Base-by-base conservation (phyloP, 2,329 filamentous ascomycete genomes). In the Trichoderma hamatum region DNA sequence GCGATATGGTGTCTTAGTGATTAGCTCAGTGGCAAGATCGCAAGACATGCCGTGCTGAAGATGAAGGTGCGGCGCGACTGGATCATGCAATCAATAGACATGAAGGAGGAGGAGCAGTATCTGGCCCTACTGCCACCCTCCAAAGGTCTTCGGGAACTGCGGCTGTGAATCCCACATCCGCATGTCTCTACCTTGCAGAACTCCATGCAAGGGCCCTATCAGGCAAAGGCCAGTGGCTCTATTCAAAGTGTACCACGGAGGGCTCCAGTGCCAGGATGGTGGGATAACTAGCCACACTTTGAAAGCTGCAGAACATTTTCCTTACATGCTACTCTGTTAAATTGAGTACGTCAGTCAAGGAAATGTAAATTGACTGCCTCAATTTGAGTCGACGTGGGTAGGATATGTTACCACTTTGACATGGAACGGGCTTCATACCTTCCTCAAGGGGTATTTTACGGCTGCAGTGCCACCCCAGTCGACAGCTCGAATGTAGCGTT, bases 401-500 rank as follows among this genome's bases (percentile, higher is more conserved):
- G 26, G 49, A 32, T 34, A 55, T 54, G 39, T 56, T 69, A 36
- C 66, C 66, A 32, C 36, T 61, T 62, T 49, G 56, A 51, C 34
- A 39, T 54, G 63, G 51, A 34, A 63, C 36, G 39, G 54, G 61
- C 54, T 64, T 52, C 34, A 70, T 67, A 73, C 71, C 71, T 72
- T 72, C 71, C 71, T 26, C 51, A 72, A 72, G 62, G 26, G 68
- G 70, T 51, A 60, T 61, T 64, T 60, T 13, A 51, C 21, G 26
- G 32, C 68, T 71, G 72, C 72, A 71, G 66, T 71, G 56, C 54
- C 30, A 70, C 69, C 52, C 69, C 67, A 58, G 43, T 34, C 32
- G 46, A 52, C 30, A 58, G 56, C 34, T 70, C 70, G 30, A 43
- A 64, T 65, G 67, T 69, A 56, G 60, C 66, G 66, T 64, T 65